phyloP scores from a whole-genome alignment of 768 basidiomycete species.

The Hortiboletus flavorubellus region DNA sequence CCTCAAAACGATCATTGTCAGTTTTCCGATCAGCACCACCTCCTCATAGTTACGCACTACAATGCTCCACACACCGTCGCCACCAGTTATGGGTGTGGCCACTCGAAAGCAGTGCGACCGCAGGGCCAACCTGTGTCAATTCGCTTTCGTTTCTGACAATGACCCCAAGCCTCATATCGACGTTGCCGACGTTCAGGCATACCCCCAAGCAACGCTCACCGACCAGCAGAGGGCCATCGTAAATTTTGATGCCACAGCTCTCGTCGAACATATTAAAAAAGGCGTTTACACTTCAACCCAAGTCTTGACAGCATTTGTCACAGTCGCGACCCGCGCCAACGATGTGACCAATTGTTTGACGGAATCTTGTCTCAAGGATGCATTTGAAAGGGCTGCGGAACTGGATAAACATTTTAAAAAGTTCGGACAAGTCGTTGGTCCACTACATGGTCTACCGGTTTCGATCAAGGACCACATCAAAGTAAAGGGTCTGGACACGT shows the following conservation, averaged over 20 bases:
- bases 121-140: slow-evolving; percentile 12
- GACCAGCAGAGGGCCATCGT: slow-evolving; percentile 27
- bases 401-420: slow-evolving; percentile 44
- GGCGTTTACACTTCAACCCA: slow-evolving; percentile 24
- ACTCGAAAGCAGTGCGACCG: slow-evolving; percentile 26
- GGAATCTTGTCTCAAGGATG: slow-evolving; percentile 56
- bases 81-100: slow-evolving; percentile 10
- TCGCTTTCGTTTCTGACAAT: not conserved
- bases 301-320: slow-evolving; percentile 27
- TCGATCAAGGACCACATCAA: slow-evolving; percentile 49
- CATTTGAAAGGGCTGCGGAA: slow-evolving; percentile 43
- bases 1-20: slow-evolving; percentile 1
- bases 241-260: slow-evolving; percentile 29
- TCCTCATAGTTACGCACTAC: not conserved
- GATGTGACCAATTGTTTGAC: slow-evolving; percentile 49
- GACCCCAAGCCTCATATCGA: slow-evolving; percentile 1
- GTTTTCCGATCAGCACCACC: not conserved
- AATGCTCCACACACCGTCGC: slow-evolving; percentile 8
- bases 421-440: slow-evolving; percentile 48
- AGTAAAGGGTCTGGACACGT: slow-evolving; percentile 41
- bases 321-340: slow-evolving; percentile 28
- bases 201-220: slow-evolving; percentile 26
- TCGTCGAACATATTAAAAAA: slow-evolving; percentile 21
- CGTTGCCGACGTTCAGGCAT: slow-evolving; percentile 22
- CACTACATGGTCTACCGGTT: slow-evolving; percentile 43